Conservation (phyloP, 371 early-diverging fungal species). For the Mucor racemosus region DNA sequence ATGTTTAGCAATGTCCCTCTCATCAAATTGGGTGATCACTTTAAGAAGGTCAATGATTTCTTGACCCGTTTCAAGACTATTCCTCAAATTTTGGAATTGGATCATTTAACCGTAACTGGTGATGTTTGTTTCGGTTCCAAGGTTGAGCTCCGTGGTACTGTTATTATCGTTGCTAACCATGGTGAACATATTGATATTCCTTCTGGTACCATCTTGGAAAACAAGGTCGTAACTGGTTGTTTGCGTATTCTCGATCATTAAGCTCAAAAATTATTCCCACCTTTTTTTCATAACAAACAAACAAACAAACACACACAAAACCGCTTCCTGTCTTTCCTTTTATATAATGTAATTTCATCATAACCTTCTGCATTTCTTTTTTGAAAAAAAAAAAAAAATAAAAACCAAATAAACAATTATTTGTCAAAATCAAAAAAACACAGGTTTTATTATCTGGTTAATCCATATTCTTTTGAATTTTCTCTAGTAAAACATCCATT, state of each 20-base stretch:
- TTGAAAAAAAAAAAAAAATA: conserved; percentile 8
- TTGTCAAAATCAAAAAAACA: background rate
- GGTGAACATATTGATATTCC: conserved; percentile 97
- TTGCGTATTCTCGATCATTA: conserved; percentile 88
- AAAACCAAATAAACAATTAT: background rate
- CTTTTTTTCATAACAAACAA: background rate
- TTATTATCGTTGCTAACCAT: conserved; percentile 98
- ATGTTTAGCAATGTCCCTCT: conserved; percentile 94
- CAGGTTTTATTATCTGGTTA: conserved; percentile 1
- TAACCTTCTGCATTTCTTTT: conserved; percentile 5
- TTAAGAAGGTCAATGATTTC: conserved; percentile 88
- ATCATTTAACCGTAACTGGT: conserved; percentile 98
- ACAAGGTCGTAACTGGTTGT: conserved; percentile 98
- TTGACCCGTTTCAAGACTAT: conserved; percentile 88
- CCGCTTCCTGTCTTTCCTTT: background rate
- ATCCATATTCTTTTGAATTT: conserved; percentile 52
- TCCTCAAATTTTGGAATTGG: conserved; percentile 97
- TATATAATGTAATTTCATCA: conserved; percentile 2
- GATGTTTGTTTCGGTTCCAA: conserved; percentile 97
- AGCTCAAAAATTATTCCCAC: conserved; percentile 1
- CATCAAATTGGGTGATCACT: conserved; percentile 98
- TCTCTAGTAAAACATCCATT: conserved; percentile 62
- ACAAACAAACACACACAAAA: no score
- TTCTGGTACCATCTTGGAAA: conserved; percentile 96
- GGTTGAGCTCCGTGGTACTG: conserved; percentile 95